Evolutionary conservation across 2,329 filamentous ascomycete species (phyloP), one percentile per base, ranked within the genome.

Genomic region (Periconia digitata): DNA sequence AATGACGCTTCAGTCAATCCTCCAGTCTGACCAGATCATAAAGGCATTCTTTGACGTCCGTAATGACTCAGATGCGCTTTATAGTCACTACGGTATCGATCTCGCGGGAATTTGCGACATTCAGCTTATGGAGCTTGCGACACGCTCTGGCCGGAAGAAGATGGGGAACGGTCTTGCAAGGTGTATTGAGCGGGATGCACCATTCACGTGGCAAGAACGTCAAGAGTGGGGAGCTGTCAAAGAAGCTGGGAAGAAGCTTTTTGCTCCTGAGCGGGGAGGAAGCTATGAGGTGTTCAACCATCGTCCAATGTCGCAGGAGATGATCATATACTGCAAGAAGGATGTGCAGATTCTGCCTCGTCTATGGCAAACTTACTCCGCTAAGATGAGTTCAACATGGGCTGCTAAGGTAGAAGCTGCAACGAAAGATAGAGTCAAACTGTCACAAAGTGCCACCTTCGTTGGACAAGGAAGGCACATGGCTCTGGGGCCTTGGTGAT

Each of bases 21-120:
- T 72, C 1, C 24, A 72, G 48, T 44, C 53, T 7, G 22, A 42
- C 23, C 37, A 49, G 0, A 67, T 69, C 22, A 40, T 35, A 52
- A 40, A 63, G 62, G 60, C 52, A 8, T 62, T 65, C 50, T 66
- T 64, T 49, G 61, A 65, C 24, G 51, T 65, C 8, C 59, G 60
- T 6, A 63, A 64, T 42, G 62, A 65, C 44, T 65, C 60, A 1
- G 63, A 65, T 44, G 62, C 60, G 2, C 34, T 65, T 6, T 62
- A 52, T 41, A 15, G 38, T 12, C 62, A 58, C 39, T 64, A 50
- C 43, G 39, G 48, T 36, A 43, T 64, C 23, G 32, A 36, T 2
- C 38, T 62, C 22, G 40, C 51, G 23, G 50, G 56, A 1, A 41
- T 59, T 18, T 27, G 51, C 12, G 54, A 63, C 34, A 36, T 63